Evolutionary conservation across 148 eudicot genomes (phyloP).

Genomic region (Oxyria digyna): DNA sequence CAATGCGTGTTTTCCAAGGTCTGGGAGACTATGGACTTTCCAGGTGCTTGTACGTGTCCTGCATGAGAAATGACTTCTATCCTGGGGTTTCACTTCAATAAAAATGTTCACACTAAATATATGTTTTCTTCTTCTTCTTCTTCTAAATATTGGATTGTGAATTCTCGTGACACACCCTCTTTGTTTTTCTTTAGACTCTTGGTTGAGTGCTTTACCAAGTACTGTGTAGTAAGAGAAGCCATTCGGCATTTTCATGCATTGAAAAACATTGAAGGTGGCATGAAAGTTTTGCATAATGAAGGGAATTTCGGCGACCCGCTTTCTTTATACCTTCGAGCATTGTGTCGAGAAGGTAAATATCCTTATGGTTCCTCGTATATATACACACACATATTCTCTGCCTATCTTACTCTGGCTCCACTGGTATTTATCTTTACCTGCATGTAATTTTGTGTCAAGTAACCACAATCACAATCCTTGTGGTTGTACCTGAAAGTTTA

Average conservation of each 20-base stretch:
- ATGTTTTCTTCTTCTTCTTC: neutral
- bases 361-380: neutral
- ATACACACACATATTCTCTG: too few species aligned
- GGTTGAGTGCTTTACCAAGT: conserved; percentile 95
- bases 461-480: neutral
- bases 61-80: neutral
- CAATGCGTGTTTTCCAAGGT: neutral
- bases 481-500: conserved; percentile 4
- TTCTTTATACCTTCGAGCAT: conserved; percentile 87
- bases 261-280: conserved; percentile 64
- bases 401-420: neutral
- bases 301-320: conserved; percentile 92
- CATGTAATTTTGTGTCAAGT: neutral
- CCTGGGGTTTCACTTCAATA: neutral
- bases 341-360: conserved; percentile 76
- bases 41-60: neutral
- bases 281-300: conserved; percentile 46
- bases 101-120: neutral
- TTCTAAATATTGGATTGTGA: neutral
- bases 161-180: conserved; percentile 4
- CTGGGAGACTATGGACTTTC: neutral
- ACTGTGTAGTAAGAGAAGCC: conserved; percentile 79
- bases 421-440: neutral
- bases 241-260: conserved; percentile 94
- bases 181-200: conserved; percentile 41